A percentile compares a stretch with the other conserved stretches of the same genome.
Conservation (phyloP, 1,284 basidiomycete genomes). For the Cutaneotrichosporon sp. region DNA sequence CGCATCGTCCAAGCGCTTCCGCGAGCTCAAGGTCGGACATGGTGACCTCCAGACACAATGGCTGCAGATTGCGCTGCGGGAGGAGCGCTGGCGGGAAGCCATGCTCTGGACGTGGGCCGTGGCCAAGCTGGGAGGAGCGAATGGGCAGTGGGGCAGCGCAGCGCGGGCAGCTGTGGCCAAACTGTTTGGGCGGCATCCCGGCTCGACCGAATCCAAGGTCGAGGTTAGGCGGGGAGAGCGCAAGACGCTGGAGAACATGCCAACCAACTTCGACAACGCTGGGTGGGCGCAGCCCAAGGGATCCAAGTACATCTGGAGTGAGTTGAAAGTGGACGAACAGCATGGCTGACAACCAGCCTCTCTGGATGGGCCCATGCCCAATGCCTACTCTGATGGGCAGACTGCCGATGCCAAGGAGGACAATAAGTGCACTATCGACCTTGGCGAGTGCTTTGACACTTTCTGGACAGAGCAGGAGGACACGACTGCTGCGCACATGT, state of each 20-base stretch:
- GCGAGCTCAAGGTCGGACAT: constrained; percentile 33
- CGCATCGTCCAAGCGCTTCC: constrained; percentile 34
- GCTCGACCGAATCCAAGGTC: constrained; percentile 2
- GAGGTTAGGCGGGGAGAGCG: constrained; percentile 14
- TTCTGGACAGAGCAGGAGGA: constrained; percentile 36
- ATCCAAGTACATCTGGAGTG: constrained; percentile 32
- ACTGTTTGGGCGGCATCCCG: constrained; percentile 18
- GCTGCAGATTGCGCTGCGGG: constrained; percentile 30
- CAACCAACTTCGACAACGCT: constrained; percentile 19
- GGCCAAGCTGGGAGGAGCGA: constrained; percentile 29
- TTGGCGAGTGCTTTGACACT: constrained; percentile 43
- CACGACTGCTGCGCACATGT: constrained; percentile 47
- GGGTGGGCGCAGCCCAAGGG: constrained; percentile 27
- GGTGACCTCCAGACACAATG: constrained; percentile 45
- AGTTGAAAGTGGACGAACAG: constrained; percentile 5
- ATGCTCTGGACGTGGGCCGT: constrained; percentile 39
- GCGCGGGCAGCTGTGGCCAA: constrained; percentile 24
- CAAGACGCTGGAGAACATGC: constrained; percentile 20
- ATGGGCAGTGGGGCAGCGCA: constrained; percentile 27
- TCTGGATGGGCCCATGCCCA: constrained; percentile 43
- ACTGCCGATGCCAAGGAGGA: no score
- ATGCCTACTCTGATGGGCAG: no score
- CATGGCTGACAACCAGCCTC: constrained; percentile 26
- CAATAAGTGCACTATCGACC: constrained; percentile 36
- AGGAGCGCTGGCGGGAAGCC: constrained; percentile 44